Evolutionary conservation across 148 eudicot genomes (phyloP).

Genomic region (Chenopodium suecicum): DNA sequence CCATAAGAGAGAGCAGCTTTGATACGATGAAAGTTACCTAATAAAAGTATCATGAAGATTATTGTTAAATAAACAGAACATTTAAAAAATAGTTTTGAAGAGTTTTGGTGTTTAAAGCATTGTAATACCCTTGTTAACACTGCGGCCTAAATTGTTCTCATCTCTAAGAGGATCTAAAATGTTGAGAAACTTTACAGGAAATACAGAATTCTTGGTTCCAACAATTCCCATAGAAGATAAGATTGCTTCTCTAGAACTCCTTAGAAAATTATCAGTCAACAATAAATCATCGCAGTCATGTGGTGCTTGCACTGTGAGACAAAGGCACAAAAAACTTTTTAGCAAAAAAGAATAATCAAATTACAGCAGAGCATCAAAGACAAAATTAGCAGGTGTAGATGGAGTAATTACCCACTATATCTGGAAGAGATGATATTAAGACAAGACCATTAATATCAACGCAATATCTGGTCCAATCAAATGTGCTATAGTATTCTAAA

Average conservation of each 20-base stretch:
- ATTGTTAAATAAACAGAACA: background rate
- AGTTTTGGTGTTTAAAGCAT: background rate
- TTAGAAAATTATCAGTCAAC: conserved; percentile 29
- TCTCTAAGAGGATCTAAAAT: conserved; percentile 55
- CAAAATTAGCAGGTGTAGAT: background rate
- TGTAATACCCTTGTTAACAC: conserved; percentile 41
- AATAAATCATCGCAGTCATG: conserved; percentile 25
- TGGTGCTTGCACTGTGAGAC: conserved; percentile 33
- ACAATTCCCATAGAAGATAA: background rate
- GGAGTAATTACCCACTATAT: conserved; percentile 37
- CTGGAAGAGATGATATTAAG: conserved; percentile 37
- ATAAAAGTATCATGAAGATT: background rate
- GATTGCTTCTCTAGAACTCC: conserved; percentile 22
- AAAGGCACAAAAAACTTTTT: conserved; percentile 9
- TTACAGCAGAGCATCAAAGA: background rate
- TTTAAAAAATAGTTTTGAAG: background rate
- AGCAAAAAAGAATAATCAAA: conserved; percentile 4
- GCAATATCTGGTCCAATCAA: conserved; percentile 49
- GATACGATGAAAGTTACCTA: conserved; percentile 37
- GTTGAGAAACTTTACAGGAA: conserved; percentile 42
- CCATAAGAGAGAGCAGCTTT: conserved; percentile 39
- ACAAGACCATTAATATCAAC: conserved; percentile 43
- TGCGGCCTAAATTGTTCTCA: conserved; percentile 54
- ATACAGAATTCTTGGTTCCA: conserved; percentile 14
- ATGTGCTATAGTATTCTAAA: conserved; percentile 46